Base-by-base conservation (phyloP, 2,329 filamentous ascomycete genomes). In the Dothidotthia symphoricarpi region DNA sequence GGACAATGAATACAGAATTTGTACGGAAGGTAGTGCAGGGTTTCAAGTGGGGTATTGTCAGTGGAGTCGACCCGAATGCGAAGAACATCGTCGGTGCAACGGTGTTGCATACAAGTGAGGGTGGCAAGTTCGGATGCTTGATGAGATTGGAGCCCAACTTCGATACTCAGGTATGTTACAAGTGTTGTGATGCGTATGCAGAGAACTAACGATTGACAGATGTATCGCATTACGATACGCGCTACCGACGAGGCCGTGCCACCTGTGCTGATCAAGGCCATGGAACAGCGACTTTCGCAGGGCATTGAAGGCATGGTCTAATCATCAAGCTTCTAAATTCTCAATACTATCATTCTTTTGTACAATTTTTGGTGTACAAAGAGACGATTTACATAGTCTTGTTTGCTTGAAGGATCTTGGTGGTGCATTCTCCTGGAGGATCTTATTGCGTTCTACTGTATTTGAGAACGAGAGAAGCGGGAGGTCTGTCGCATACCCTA, bases 81-180 rank as follows among this genome's bases (percentile, higher is more conserved):
- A 94, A 88, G 75, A 98, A 98, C 57, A 82, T 96, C 58, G 93
- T 98, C 11, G 93, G 91, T 12, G 88, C 88, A 1, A 89, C 86
- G 66, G 93, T 90, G 57, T 70, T 86, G 69, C 91, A 88, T 73
- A 95, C 83, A 34, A 83, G 77, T 36, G 82, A 86, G 52, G 83
- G 81, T 9, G 90, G 93, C 45, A 97, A 97, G 73, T 94, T 89
- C 71, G 93, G 93, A 22, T 97, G 93, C 71, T 72, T 98, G 63
- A 71, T 98, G 75, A 80, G 93, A 61, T 70, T 98, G 70, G 93
- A 98, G 75, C 93, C 93, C 45, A 98, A 98, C 71, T 91, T 90
- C 61, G 78, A 80, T 49, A 91, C 85, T 49, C 87, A 88, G 81
- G 93, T 96, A 77, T 72, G 83, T 70, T 29, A 16, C 15, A 11